Percentiles rank a stretch among this genome's conserved stretches.
These are phyloP conservation scores for Rhizopogon salebrosus DNA, from an alignment of 768 basidiomycete species.

Conservation along the genomic window DNA sequence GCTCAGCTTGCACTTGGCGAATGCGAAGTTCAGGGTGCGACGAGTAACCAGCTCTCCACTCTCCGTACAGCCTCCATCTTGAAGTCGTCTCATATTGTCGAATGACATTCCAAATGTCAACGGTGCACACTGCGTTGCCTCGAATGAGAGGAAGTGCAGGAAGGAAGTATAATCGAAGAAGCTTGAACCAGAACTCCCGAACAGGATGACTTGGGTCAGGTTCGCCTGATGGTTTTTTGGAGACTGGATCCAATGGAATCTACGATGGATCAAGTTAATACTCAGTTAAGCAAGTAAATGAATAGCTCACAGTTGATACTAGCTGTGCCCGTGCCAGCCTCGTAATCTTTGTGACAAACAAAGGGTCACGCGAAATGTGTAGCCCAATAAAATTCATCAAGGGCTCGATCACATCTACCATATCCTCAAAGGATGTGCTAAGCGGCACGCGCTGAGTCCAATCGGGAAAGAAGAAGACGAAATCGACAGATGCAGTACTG, in stretches of 20 bases:
- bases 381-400: constrained; percentile 76
- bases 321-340: constrained; percentile 70
- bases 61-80: constrained; percentile 92
- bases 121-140: constrained; percentile 83
- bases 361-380: constrained; percentile 73
- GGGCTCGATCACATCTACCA: constrained; percentile 73
- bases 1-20: constrained; percentile 76
- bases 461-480: constrained; percentile 86
- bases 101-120: constrained; percentile 91
- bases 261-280: constrained; percentile 18
- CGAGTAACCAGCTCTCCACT: constrained; percentile 81
- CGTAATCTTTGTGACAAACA: constrained; percentile 75
- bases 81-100: constrained; percentile 69
- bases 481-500: constrained; percentile 65
- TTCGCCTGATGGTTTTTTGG: constrained; percentile 53
- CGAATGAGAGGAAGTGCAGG: constrained; percentile 83
- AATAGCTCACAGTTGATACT: constrained; percentile 41
- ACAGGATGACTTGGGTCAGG: constrained; percentile 55
- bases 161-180: constrained; percentile 75
- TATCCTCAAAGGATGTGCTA: constrained; percentile 59
- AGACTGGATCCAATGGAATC: constrained; percentile 50
- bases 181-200: constrained; percentile 78
- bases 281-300: background rate
- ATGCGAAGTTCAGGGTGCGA: constrained; percentile 77
- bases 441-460: constrained; percentile 73